Evolutionary conservation across 352 stramenopile species (phyloP), one percentile per base, ranked within the genome.

Genomic region (Paralagenidium karlingii): DNA sequence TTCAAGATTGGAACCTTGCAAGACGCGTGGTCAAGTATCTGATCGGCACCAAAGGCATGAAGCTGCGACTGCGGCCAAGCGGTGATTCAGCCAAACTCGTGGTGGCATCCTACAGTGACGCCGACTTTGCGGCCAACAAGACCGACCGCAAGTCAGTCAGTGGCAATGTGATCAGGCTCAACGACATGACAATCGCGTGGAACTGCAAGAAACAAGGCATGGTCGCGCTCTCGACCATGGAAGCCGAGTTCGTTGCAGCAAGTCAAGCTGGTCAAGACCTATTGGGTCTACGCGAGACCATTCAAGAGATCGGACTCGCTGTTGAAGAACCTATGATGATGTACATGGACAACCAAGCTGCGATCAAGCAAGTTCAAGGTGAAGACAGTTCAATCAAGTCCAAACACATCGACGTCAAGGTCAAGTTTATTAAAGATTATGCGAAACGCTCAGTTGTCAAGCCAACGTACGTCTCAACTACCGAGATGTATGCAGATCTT

Each of bases 21-120:
- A 57, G 58, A 38, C 40, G 40, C 9, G 53, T 63, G 10, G 12
- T 20, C 0, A 27, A 45, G 1, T 63, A 61, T 12, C 12, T 61
- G 20, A 52, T 47, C 18, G 49, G 47, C 1, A 57, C 47, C 1
- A 42, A 24, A 16, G 18, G 38, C 0, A 15, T 51, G 29, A 21
- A 45, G 25, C 21, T 63, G 1, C 1, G 7, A 0, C 58, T 58
- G 45, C 5, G 18, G 2, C 27, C 20, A 8, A 20, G 29, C 1
- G 12, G 13, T 4, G 5, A 46, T 15, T 22, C 10, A n/a, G 13
- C 47, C 25, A 7, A 38, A 1, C 24, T 56, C 0, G n/a, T n/a
- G n/a, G n/a, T n/a, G n/a, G 24, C 38, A 9, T 22, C 6, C 12
- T 56, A 49, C 39, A 57, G 37, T 15, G 45, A 63, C 30, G 38